Percentiles rank a stretch among this genome's conserved stretches.
Evolutionary conservation across 2,329 filamentous ascomycete species (phyloP).

Genomic region (Fusarium sp.): DNA sequence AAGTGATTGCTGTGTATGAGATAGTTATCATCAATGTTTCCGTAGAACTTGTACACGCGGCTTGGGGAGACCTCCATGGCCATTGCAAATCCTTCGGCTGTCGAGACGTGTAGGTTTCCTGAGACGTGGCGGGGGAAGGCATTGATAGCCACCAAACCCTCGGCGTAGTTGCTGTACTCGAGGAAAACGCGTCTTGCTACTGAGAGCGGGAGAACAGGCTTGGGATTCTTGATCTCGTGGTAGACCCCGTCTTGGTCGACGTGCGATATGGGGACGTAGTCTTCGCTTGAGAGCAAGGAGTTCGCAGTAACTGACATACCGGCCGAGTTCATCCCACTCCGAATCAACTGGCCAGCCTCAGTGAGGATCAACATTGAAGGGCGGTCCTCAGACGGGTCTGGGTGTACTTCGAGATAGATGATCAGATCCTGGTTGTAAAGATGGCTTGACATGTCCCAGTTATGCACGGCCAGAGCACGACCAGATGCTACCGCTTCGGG

Average conservation of each 20-base stretch:
- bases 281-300: not conserved
- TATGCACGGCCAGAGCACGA: not conserved
- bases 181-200: not conserved
- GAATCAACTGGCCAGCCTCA: not conserved
- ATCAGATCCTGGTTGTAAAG: not conserved
- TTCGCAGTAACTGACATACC: not conserved
- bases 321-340: not conserved
- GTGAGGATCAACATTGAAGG: not conserved
- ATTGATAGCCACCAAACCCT: fast-evolving
- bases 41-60: not conserved
- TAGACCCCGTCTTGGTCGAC: not conserved
- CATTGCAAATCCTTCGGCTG: not conserved
- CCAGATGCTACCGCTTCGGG: not conserved
- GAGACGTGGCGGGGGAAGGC: not conserved
- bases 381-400: not conserved
- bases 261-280: not conserved
- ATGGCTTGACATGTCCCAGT: not conserved
- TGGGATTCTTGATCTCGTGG: not conserved
- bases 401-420: not conserved
- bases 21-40: not conserved
- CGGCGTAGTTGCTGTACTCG: not conserved
- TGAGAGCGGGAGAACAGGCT: fast-evolving
- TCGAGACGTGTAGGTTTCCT: not conserved
- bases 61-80: not conserved
- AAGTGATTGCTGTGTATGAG: not conserved